Evolutionary conservation across 495 filamentous ascomycete genomes (phyloP), one percentile per base, ranked within the genome.

Genomic region (Hyaloscypha bicolor): DNA sequence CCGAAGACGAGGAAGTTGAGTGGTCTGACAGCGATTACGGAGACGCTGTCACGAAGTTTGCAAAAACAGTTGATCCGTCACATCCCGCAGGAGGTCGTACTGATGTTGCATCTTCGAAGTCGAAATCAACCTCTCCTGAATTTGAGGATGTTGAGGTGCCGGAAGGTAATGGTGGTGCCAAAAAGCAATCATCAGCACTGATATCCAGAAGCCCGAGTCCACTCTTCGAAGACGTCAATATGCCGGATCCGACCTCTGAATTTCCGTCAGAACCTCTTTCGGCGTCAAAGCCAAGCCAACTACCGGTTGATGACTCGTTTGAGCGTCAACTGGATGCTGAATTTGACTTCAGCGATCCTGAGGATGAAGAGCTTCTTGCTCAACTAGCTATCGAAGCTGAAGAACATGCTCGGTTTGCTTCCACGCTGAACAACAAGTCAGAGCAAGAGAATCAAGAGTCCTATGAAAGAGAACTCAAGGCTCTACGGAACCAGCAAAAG

Each of bases 401-500:
- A 79, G 95, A 97, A 67, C 94, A 99, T 73, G 93, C 89, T 9
- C 87, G 93, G 9, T 98, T 99, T 73, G 92, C 95, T 5, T 93
- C 90, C 55, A 87, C 89, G 19, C 81, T 98, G 32, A 97, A 95
- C 74, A 84, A 90, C 67, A 88, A 87, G 56, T 83, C 86, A 6
- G 71, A 81, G 22, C 74, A 73, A 9, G 84, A 93, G 72, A 90
- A 87, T 70, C 82, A 86, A 19, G 87, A 88, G 35, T 88, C 92
- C 22, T 97, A 94, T 75, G 94, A 99, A 69, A 80, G 84, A 66
- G 94, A 99, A 75, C 85, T 97, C 11, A 91, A 90, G 70, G 87
- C 92, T 32, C 84, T 99, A 4, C 92, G 94, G 32, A 86, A 76
- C n/a, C 94, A 98, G 74, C 95, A 98, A 73, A 94, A 93, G 77